phyloP scores from a whole-genome alignment of 768 basidiomycete genomes.

The Leucocoprinus birnbaumii region DNA sequence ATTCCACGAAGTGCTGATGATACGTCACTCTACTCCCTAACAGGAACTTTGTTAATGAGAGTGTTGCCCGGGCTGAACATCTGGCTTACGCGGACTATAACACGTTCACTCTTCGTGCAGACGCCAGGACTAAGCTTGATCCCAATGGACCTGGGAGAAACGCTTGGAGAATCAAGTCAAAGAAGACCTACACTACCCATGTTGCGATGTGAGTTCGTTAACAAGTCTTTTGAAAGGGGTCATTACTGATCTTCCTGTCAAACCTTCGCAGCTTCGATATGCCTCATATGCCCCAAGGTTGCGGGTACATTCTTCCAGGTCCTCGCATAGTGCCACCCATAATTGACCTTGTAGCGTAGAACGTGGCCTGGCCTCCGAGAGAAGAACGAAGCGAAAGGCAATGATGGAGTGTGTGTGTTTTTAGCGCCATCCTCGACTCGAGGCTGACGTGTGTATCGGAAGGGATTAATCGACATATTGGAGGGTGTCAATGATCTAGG shows the following conservation, averaged over 20 bases:
- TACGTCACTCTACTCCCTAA: not conserved
- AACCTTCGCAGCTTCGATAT: too few species aligned
- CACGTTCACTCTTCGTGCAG: constrained; percentile 49
- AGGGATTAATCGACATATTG: constrained; percentile 49
- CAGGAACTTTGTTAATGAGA: constrained; percentile 38
- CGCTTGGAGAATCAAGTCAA: constrained; percentile 50
- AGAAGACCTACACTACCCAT: constrained; percentile 48
- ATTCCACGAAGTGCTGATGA: too few species aligned
- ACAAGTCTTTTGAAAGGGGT: too few species aligned
- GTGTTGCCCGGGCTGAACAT: constrained; percentile 41
- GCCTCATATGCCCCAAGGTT: too few species aligned
- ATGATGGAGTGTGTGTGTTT: not conserved
- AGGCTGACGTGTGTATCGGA: not conserved
- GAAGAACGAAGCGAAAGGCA: not conserved
- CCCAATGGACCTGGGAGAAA: constrained; percentile 48
- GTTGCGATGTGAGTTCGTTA: constrained; percentile 42
- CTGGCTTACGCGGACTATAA: constrained; percentile 48
- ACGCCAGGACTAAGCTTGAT: constrained; percentile 41
- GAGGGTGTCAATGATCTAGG: constrained; percentile 56
- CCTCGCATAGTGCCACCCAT: too few species aligned
- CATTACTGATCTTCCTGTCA: too few species aligned
- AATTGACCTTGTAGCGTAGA: too few species aligned
- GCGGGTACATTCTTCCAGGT: too few species aligned
- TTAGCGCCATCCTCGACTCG: not conserved
- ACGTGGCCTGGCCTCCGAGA: not conserved